Evolutionary conservation across 2,329 filamentous ascomycete genomes (phyloP).

Genomic region (Macrophomina tecta): DNA sequence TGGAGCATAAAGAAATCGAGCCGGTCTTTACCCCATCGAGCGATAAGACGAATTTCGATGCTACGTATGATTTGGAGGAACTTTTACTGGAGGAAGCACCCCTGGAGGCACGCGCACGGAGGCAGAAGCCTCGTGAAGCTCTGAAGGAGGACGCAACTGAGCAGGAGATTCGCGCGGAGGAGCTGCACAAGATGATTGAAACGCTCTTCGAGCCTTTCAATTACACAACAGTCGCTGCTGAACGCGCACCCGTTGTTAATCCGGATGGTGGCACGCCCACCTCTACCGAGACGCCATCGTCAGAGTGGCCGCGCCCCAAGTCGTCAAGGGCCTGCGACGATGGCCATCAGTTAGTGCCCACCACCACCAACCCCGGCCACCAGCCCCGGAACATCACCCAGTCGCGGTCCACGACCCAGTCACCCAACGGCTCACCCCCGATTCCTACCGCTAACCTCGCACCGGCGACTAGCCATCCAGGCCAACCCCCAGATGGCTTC

Average conservation of each 20-base stretch:
- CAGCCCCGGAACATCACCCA: conserved; percentile 9
- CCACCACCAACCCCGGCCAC: conserved; percentile 37
- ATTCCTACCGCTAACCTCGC: conserved; percentile 43
- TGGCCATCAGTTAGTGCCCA: conserved; percentile 45
- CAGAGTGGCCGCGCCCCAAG: conserved; percentile 41
- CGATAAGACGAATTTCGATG: conserved; percentile 99
- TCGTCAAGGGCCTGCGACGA: conserved; percentile 40
- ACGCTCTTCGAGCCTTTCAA: conserved; percentile 94
- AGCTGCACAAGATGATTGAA: conserved; percentile 93
- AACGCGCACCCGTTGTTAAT: conserved; percentile 57
- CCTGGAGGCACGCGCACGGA: conserved; percentile 85
- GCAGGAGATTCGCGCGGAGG: conserved; percentile 92
- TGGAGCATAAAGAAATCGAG: conserved; percentile 86
- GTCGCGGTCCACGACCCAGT: conserved; percentile 52
- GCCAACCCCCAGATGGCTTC: conserved; percentile 30
- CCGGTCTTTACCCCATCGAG: conserved; percentile 92
- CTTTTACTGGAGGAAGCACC: conserved; percentile 92
- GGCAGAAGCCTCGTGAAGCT: conserved; percentile 91
- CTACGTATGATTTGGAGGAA: conserved; percentile 96
- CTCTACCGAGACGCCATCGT: conserved; percentile 38
- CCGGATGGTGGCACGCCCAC: conserved; percentile 42
- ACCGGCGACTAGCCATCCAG: conserved; percentile 34
- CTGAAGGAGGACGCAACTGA: conserved; percentile 93
- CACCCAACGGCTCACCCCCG: conserved; percentile 56
- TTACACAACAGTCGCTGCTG: conserved; percentile 83